Percentiles rank a stretch among this genome's conserved stretches.
Evolutionary conservation across 257 asterid species (phyloP).

Genomic region (Salvia splendens): DNA sequence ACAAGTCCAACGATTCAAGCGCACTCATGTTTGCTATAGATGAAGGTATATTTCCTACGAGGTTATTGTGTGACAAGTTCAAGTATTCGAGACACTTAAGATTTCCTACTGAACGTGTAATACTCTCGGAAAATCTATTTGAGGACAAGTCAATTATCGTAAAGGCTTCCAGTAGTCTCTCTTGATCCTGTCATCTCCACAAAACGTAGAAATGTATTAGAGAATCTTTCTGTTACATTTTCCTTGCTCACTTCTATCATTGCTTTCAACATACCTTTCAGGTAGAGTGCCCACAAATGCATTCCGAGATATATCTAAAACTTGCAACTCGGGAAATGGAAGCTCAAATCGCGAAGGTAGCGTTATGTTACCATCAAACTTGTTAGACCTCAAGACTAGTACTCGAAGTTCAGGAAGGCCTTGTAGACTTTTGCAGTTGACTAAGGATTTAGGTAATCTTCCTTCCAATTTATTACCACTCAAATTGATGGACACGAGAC

Average conservation of each 20-base stretch:
- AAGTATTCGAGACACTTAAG: slow-evolving; percentile 7
- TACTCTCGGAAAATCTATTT: slow-evolving; percentile 10
- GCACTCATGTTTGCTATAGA: slow-evolving; percentile 6
- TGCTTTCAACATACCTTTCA: slow-evolving; percentile 14
- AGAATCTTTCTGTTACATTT: too few species aligned
- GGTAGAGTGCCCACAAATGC: slow-evolving; percentile 35
- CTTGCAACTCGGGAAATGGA: too few species aligned
- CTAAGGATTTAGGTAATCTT: too few species aligned
- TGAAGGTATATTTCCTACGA: slow-evolving; percentile 12
- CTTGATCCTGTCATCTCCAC: background rate
- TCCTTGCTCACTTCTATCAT: background rate
- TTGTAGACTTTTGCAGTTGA: too few species aligned
- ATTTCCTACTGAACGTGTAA: slow-evolving; percentile 18
- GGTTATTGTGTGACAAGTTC: slow-evolving; percentile 19
- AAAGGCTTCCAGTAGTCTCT: background rate
- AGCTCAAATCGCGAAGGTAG: too few species aligned
- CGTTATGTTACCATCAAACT: too few species aligned
- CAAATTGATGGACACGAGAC: too few species aligned
- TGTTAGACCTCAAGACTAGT: too few species aligned
- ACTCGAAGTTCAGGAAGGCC: too few species aligned
- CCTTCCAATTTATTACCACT: too few species aligned
- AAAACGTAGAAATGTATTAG: too few species aligned
- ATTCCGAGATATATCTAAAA: slow-evolving; percentile 18
- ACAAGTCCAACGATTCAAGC: slow-evolving; percentile 33
- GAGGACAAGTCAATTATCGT: slow-evolving; percentile 20